Evolutionary conservation across 2,329 filamentous ascomycete genomes (phyloP).

Genomic region (Aspergillus brasiliensis): DNA sequence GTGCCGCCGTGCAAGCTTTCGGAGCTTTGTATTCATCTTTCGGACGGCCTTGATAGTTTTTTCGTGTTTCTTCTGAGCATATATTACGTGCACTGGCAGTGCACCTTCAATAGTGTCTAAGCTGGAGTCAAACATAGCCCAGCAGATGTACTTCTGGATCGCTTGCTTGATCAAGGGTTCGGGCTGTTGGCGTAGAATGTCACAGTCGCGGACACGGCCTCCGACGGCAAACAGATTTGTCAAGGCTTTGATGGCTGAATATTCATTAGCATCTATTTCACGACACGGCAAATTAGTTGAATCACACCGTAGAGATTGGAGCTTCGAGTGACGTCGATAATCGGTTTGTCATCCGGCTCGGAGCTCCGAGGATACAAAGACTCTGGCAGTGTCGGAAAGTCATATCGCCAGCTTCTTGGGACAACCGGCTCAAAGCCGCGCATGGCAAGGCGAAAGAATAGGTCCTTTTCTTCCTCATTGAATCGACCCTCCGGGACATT

Average conservation of each 20-base stretch:
- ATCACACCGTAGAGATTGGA: constrained; percentile 50
- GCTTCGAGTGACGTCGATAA: constrained; percentile 47
- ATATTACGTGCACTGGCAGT: constrained; percentile 51
- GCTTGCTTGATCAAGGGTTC: constrained; percentile 43
- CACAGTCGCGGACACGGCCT: constrained; percentile 54
- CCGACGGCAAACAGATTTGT: constrained; percentile 54
- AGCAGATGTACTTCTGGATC: constrained; percentile 54
- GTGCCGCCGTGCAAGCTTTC: constrained; percentile 47
- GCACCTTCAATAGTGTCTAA: constrained; percentile 38
- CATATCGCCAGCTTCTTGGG: constrained; percentile 53
- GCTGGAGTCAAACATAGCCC: constrained; percentile 55
- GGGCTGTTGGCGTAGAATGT: constrained; percentile 38
- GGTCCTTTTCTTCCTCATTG: constrained; percentile 54
- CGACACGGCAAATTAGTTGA: background rate
- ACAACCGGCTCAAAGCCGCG: constrained; percentile 60
- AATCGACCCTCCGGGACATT: constrained; percentile 50
- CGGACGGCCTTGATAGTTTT: constrained; percentile 44
- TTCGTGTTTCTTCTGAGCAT: constrained; percentile 44
- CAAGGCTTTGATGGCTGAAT: constrained; percentile 53
- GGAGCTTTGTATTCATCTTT: constrained; percentile 48
- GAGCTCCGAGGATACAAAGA: constrained; percentile 49
- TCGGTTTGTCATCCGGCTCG: constrained; percentile 42
- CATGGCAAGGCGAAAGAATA: constrained; percentile 57
- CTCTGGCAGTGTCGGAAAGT: constrained; percentile 57
- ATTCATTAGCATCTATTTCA: background rate